Evolutionary conservation across 1,284 basidiomycete genomes (phyloP), one percentile per base, ranked within the genome.

Genomic region (Wolfiporia cocos): DNA sequence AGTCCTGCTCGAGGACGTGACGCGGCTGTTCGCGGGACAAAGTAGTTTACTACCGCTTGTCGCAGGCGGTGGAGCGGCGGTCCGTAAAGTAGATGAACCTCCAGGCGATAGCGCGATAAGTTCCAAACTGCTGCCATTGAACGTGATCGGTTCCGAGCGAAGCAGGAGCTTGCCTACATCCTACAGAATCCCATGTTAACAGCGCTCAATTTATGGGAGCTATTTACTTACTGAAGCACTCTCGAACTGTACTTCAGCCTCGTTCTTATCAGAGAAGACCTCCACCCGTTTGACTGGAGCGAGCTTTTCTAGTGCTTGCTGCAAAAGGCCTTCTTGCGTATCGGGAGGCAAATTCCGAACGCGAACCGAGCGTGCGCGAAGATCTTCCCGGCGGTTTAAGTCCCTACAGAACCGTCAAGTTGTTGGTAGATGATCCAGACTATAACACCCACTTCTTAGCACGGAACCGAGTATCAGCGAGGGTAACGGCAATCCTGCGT

Each of bases 261-360:
- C 82, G 14, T 71, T 66, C 34, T 63, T 65, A 41, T 80, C 75
- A 6, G 66, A 61, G 51, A 90, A 86, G 1, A 94, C 70, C 55
- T 92, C 88, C 0, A 95, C 73, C 1, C 86, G 76, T 41, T 75
- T 81, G 21, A 96, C 80, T 4, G 68, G 62, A 1, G 77, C 77
- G 34, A 86, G 62, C 63, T 91, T 93, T 60, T 92, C 89, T 5
- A 97, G 66, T 0, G 69, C 68, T 67, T 97, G 93, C 55, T 97
- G 93, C 18, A 97, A 62, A 1, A 96, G 67, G 0, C 86, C 92
- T 59, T 96, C 93, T 57, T 94, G 89, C 1, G 79, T 74, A 10
- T 67, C 73, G 3, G 73, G 54, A 2, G 89, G 88, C n/a, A 97
- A 69, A 36, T 83, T 81, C 26, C 71, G 76, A 32, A 96, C 68